Evolutionary conservation across 495 filamentous ascomycete species (phyloP).

Genomic region (Haplographium delicatum): DNA sequence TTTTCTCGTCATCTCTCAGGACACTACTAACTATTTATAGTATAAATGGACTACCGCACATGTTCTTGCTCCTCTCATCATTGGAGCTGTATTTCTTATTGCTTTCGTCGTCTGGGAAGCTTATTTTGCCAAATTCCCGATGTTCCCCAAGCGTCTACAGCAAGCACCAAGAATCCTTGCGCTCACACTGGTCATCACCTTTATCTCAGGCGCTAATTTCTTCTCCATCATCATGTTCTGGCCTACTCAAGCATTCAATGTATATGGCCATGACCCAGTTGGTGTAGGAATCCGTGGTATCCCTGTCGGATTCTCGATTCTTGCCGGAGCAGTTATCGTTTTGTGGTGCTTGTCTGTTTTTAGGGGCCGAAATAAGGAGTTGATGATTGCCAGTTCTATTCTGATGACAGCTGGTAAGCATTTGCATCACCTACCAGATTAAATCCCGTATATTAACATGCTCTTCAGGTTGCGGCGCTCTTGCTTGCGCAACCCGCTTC

Average conservation of each 20-base stretch:
- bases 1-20: background rate
- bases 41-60: conserved; percentile 56
- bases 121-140: conserved; percentile 56
- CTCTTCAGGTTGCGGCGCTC: conserved; percentile 54
- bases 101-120: conserved; percentile 57
- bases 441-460: background rate
- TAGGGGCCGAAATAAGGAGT: conserved; percentile 56
- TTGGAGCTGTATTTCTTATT: conserved; percentile 48
- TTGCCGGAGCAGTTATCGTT: conserved; percentile 58
- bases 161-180: conserved; percentile 59
- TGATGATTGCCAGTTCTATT: conserved; percentile 56
- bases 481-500: conserved; percentile 50
- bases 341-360: conserved; percentile 56
- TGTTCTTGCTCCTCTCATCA: conserved; percentile 55
- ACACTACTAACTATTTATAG: conserved; percentile 11
- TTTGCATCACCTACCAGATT: background rate
- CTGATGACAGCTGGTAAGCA: conserved; percentile 52
- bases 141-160: conserved; percentile 59
- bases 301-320: conserved; percentile 62
- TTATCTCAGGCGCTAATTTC: conserved; percentile 73
- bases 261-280: conserved; percentile 67
- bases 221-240: conserved; percentile 71
- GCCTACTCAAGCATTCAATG: conserved; percentile 72
- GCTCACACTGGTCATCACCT: conserved; percentile 66
- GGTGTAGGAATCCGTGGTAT: conserved; percentile 63